Base-by-base conservation (phyloP, 164 flowering plant species). In the Stephania cephalantha region DNA sequence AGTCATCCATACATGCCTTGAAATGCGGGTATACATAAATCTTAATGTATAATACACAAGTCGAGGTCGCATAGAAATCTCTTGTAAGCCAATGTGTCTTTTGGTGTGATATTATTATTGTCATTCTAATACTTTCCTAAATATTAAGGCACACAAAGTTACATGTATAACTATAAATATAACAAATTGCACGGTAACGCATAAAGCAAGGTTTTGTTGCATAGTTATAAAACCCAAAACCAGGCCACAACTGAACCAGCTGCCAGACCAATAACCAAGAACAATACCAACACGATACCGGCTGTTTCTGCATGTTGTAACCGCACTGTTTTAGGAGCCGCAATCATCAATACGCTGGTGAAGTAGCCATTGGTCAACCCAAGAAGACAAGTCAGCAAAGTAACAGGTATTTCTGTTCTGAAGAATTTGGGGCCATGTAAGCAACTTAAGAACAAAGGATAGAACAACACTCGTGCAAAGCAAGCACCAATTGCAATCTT, bases 301-400 rank as follows among this genome's bases (percentile, higher is more conserved):
- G 97, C 98, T 68, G 88, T 87, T 85, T 92, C 97, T 0, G 97
- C 83, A 74, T 96, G 91, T 50, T 90, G 98, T 67, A 94, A 73
- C 29, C 53, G 88, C 12, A 96, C 97, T 31, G 79, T 74, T 77
- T 92, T 96, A 18, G 99, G 97, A 53, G 90, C 95, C 84, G 89
- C 73, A 52, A 96, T 94, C 93, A 96, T 87, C 81, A 93, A 79
- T 15, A 91, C 90, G 67, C 95, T 85, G 0, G 97, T 94, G 17
- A 94, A 79, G 81, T 96, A 96, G 73, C 99, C 99, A 74, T 92
- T 92, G 0, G 93, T 94, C 3, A 96, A 82, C 4, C 97, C 98
- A 75, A 96, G 84, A 55, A 94, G 91, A 77, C 97, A 90, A 5
- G 99, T 92, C 76, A 96, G 79, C 25, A 92, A 12, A 1, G 88